Conservation (phyloP, 1,139 yeast species). For the Geotrichum histeridarum region DNA sequence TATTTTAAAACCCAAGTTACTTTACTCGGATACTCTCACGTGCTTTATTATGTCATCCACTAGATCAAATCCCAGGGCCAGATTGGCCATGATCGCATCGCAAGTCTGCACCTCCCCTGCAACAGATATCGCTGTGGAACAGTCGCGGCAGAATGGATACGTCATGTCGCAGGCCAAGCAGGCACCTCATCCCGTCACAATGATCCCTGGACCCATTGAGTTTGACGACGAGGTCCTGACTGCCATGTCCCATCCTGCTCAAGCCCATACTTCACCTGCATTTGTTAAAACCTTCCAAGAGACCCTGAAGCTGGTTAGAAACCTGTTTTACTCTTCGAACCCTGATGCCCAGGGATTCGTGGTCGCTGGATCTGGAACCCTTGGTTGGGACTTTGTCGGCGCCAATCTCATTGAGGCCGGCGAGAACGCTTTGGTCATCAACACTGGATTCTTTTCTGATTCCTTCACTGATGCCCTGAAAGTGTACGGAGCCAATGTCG, state of each 20-base stretch:
- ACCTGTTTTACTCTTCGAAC: constrained; percentile 65
- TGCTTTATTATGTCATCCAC: neutral
- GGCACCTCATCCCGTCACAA: constrained; percentile 48
- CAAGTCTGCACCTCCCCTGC: constrained; percentile 10
- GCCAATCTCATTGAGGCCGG: constrained; percentile 60
- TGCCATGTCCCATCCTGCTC: constrained; percentile 81
- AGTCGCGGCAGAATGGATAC: neutral
- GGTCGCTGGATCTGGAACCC: constrained; percentile 85
- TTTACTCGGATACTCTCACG: neutral
- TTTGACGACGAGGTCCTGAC: constrained; percentile 73
- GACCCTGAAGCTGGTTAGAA: constrained; percentile 62
- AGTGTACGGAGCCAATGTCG: constrained; percentile 70
- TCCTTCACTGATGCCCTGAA: constrained; percentile 74
- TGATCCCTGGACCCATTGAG: constrained; percentile 94
- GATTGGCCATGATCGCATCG: constrained; percentile 8
- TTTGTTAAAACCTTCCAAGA: constrained; percentile 70
- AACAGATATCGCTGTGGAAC: neutral
- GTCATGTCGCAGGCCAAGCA: constrained; percentile 17
- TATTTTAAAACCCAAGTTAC: neutral
- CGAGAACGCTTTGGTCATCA: constrained; percentile 70
- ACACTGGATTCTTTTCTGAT: constrained; percentile 92
- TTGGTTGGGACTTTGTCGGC: constrained; percentile 91
- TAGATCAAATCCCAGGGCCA: neutral
- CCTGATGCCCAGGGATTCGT: constrained; percentile 70
- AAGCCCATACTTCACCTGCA: constrained; percentile 88